phyloP scores from a whole-genome alignment of 2,329 filamentous ascomycete genomes.

The Colletotrichum falcatum region DNA sequence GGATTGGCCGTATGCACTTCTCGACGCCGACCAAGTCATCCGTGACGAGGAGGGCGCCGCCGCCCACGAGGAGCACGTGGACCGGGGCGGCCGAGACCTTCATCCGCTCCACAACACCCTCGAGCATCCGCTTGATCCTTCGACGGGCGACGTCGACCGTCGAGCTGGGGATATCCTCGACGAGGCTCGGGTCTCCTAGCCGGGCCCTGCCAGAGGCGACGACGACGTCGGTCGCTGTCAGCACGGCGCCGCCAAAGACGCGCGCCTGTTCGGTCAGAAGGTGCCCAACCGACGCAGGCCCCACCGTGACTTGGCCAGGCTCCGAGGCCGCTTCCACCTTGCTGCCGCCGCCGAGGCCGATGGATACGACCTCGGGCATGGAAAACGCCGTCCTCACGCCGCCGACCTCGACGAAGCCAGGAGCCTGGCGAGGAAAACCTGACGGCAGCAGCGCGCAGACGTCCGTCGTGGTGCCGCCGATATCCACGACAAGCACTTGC shows the following conservation, averaged over 20 bases:
- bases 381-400: conserved; percentile 71
- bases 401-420: conserved; percentile 68
- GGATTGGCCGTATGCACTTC: conserved; percentile 62
- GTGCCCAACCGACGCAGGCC: conserved; percentile 68
- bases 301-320: conserved; percentile 55
- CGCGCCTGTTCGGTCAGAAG: conserved; percentile 60
- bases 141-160: conserved; percentile 45
- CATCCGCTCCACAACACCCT: conserved; percentile 65
- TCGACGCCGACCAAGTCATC: conserved; percentile 61
- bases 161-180: conserved; percentile 44
- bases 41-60: conserved; percentile 65
- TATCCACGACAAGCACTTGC: conserved; percentile 64
- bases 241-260: conserved; percentile 64
- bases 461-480: conserved; percentile 72
- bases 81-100: conserved; percentile 66
- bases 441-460: conserved; percentile 68
- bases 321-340: conserved; percentile 44
- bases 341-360: conserved; percentile 68
- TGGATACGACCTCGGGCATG: conserved; percentile 66
- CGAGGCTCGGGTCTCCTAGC: conserved; percentile 48
- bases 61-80: conserved; percentile 67
- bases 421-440: conserved; percentile 70
- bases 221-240: conserved; percentile 66
- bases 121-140: conserved; percentile 60
- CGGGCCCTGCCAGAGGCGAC: conserved; percentile 51